Base-by-base conservation (phyloP, 305 asterid genomes). In the Rubia tinctorum region DNA sequence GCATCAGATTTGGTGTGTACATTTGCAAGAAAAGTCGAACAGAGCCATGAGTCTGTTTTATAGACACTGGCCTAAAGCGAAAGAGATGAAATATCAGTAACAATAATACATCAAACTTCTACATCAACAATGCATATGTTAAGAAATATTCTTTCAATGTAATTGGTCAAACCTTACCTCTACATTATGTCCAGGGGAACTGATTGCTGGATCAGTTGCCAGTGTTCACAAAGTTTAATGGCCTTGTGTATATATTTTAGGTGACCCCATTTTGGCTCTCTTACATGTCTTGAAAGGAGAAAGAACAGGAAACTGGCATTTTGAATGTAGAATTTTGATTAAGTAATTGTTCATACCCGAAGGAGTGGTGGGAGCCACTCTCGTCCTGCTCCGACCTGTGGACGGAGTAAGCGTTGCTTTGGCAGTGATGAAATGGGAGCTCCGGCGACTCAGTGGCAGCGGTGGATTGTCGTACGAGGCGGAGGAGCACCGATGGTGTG, bases 241-340 rank as follows among this genome's bases (percentile, higher is more conserved):
- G 98, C 96, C 84, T 86, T 91, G 81, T 95, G 99, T 49, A 95
- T 74, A 78, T 95, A 96, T 86, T 87, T 92, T 80, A 95, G 79
- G 84, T 92, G 99, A 13, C 97, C 96, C 96, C 96, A 95, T 69
- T 95, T 95, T 42, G 99, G n/a, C n/a, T n/a, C n/a, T n/a, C n/a
- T n/a, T n/a, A n/a, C n/a, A n/a, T 83, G 92, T 59, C 99, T 98
- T 90, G 80, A 13, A 82, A 73, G 53, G 49, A 65, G n/a, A n/a
- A n/a, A n/a, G n/a, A n/a, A n/a, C n/a, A n/a, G n/a, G n/a, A n/a
- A n/a, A n/a, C n/a, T n/a, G n/a, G n/a, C n/a, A n/a, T n/a, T n/a
- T n/a, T n/a, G n/a, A n/a, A n/a, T n/a, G n/a, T n/a, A n/a, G n/a
- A n/a, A n/a, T n/a, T n/a, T n/a, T n/a, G n/a, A n/a, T n/a, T n/a